Conservation (phyloP, 2,329 filamentous ascomycete species). For the Helotiales sp. region DNA sequence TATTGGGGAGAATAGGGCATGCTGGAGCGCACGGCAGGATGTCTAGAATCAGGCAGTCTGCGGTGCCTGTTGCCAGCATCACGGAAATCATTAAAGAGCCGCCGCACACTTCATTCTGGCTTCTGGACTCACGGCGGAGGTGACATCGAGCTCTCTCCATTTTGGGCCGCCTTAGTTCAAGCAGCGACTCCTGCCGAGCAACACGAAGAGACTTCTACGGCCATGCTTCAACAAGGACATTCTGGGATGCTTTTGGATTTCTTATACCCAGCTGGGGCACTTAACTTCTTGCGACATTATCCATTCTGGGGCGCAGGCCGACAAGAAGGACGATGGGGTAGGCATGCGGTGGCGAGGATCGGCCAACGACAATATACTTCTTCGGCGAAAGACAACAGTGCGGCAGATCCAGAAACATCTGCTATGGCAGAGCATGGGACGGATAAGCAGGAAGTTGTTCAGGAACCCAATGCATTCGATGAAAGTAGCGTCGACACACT, state of each 20-base stretch:
- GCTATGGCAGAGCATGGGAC: neutral
- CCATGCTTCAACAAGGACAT: constrained; percentile 12
- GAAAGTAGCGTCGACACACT: constrained; percentile 10
- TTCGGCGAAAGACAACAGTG: constrained; percentile 24
- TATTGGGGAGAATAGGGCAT: constrained; percentile 42
- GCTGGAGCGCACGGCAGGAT: constrained; percentile 60
- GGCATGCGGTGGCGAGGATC: constrained; percentile 20
- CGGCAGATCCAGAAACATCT: neutral
- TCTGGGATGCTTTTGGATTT: constrained; percentile 38
- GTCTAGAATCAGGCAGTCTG: constrained; percentile 54
- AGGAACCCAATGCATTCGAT: neutral
- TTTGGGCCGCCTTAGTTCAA: constrained; percentile 32
- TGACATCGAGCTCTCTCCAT: constrained; percentile 33
- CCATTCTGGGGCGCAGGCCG: constrained; percentile 29
- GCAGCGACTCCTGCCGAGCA: constrained; percentile 18
- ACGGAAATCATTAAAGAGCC: constrained; percentile 36
- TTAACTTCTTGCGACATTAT: constrained; percentile 37
- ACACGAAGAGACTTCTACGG: constrained; percentile 8
- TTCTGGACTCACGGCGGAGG: constrained; percentile 56
- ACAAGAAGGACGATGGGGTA: constrained; percentile 24
- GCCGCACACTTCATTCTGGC: constrained; percentile 51
- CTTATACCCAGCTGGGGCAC: constrained; percentile 41
- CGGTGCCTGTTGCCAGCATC: constrained; percentile 46
- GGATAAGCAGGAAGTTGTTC: neutral
- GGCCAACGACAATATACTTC: constrained; percentile 38